Evolutionary conservation across 2,329 filamentous ascomycete genomes (phyloP), one percentile per base, ranked within the genome.

Genomic region (Akanthomyces muscarius): DNA sequence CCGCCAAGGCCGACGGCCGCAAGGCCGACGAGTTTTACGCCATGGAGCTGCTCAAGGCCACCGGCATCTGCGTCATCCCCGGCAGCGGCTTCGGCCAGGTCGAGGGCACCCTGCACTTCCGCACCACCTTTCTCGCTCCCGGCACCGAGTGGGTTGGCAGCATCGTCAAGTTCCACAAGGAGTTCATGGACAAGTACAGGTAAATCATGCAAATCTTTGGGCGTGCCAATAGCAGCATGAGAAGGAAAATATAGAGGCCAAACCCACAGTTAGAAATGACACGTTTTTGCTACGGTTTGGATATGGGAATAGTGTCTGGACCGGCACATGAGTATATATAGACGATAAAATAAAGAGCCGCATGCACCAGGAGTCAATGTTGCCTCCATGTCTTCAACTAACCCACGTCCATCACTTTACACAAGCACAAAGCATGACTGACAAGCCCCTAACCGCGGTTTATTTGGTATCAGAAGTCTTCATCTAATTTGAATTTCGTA

Each of bases 71-170:
- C 71, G 90, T 97, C 61, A 92, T 99, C 2, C 89, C 95, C 1
- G 95, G 95, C 51, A 89, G 87, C 63, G 95, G 95, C 0, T 99
- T 99, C 73, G 95, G 95, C 6, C 95, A 99, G 81, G 93, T 89
- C 78, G 90, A 95, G 71, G 89, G 89, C 70, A 95, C 91, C 0
- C 81, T 95, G 71, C 95, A 99, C 80, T 96, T 99, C 84, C 84
- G 95, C 66, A 99, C 95, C 4, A 99, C 95, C 0, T 99, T 99
- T 83, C 81, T 99, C 47, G 94, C 95, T 0, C 95, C 95, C 0
- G 95, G 95, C 16, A 98, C 94, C 1, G 93, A 97, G 70, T 99
- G 95, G 95, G 88, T 96, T 7, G 87, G 88, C 56, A 84, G 89
- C 68, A 92, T 98, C 69, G 86, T 89, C 69, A 90, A 91, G 77